Percentiles rank a stretch among this genome's conserved stretches.
phyloP scores from a whole-genome alignment of 331 rosid species.

The Arachis monticola region DNA sequence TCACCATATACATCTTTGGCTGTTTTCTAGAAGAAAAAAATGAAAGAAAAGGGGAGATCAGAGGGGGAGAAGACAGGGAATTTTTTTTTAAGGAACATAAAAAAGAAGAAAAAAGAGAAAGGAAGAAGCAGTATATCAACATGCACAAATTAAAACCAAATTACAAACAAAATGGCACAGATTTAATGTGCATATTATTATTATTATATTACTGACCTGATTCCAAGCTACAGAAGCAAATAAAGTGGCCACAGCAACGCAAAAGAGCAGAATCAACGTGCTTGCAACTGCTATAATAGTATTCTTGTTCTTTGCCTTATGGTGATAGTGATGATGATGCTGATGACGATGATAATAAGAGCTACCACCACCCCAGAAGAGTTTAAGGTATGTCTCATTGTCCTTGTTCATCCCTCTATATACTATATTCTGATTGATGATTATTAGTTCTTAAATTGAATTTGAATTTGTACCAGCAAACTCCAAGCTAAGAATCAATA shows the following conservation, averaged over 20 bases:
- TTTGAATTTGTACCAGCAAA: background rate
- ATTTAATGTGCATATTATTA: too few species aligned
- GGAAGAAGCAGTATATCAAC: too few species aligned
- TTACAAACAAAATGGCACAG: background rate
- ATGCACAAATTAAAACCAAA: background rate
- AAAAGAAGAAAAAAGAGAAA: too few species aligned
- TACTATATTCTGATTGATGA: too few species aligned
- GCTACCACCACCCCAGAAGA: slow-evolving; percentile 31
- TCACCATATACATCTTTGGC: too few species aligned
- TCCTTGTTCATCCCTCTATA: slow-evolving; percentile 47
- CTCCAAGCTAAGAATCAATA: background rate
- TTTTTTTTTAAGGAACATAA: too few species aligned
- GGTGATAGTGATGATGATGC: background rate
- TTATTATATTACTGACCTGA: slow-evolving; percentile 41
- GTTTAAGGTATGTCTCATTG: slow-evolving; percentile 35
- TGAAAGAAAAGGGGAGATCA: too few species aligned
- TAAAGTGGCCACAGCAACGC: slow-evolving; percentile 39
- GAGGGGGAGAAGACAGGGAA: too few species aligned
- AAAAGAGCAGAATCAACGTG: slow-evolving; percentile 29
- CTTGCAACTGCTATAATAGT: slow-evolving; percentile 9
- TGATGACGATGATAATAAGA: slow-evolving; percentile 33
- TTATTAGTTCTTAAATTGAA: background rate
- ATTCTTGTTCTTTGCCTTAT: slow-evolving; percentile 28
- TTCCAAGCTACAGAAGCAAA: slow-evolving; percentile 44
- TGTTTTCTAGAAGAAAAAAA: too few species aligned